Evolutionary conservation across 129 eudicot genomes (phyloP).

Genomic region (Calendula officinalis): DNA sequence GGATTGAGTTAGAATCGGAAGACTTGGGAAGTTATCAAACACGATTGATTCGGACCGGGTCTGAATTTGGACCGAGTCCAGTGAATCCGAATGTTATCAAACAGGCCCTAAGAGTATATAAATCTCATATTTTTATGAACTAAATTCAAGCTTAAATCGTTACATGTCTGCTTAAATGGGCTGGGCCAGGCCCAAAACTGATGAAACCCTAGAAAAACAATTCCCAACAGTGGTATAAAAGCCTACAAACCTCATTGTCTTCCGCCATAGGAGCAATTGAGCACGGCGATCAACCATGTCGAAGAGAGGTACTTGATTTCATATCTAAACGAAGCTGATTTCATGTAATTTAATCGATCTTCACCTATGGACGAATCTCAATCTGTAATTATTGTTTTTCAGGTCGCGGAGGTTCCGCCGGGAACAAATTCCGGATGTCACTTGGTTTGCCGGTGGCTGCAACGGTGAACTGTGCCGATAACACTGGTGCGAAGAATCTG

Average conservation of each 20-base stretch:
- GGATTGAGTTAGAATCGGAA: too few relatives aligned
- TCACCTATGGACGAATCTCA: background rate
- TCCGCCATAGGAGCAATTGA: conserved; percentile 3
- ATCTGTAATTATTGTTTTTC: background rate
- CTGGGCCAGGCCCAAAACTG: conserved; percentile 24
- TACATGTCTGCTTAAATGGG: background rate
- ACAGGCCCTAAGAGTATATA: too few relatives aligned
- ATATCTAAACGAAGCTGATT: background rate
- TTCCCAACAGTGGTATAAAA: conserved; percentile 16
- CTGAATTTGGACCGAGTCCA: too few relatives aligned
- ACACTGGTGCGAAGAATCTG: conserved; percentile 89
- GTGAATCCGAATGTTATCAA: too few relatives aligned
- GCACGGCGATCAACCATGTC: conserved; percentile 50
- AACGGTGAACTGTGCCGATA: conserved; percentile 91
- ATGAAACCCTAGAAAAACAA: conserved; percentile 20
- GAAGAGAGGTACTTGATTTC: conserved; percentile 46
- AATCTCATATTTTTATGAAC: background rate
- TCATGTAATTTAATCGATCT: background rate
- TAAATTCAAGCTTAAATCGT: background rate
- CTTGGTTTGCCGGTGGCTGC: conserved; percentile 98
- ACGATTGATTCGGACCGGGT: too few relatives aligned
- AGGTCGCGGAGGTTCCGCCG: conserved; percentile 99
- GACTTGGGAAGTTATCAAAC: too few relatives aligned
- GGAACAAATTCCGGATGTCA: conserved; percentile 95
- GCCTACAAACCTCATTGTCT: conserved; percentile 12